phyloP scores from a whole-genome alignment of 345 rosid genomes.

The Crucihimalaya himalaica region DNA sequence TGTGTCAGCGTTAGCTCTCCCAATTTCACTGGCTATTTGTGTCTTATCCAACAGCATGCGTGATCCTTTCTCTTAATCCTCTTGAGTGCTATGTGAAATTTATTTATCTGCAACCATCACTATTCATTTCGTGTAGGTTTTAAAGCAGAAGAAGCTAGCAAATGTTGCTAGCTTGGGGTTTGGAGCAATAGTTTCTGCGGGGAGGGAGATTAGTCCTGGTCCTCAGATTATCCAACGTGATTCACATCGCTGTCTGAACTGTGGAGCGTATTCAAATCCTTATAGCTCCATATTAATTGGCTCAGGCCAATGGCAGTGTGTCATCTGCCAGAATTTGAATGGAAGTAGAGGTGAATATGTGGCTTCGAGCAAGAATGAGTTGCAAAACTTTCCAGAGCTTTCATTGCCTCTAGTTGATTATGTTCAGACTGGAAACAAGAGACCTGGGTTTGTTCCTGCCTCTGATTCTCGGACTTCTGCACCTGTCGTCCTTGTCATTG shows the following conservation, averaged over 20 bases:
- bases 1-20: neutral
- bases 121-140: constrained; percentile 49
- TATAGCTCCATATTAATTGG: constrained; percentile 80
- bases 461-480: constrained; percentile 87
- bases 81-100: constrained; percentile 4
- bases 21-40: neutral
- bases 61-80: neutral
- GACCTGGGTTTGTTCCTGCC: constrained; percentile 84
- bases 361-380: constrained; percentile 74
- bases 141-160: constrained; percentile 85
- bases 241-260: constrained; percentile 84
- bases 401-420: constrained; percentile 79
- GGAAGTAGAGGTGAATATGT: constrained; percentile 88
- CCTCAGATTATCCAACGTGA: constrained; percentile 82
- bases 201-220: constrained; percentile 76
- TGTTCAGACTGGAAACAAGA: constrained; percentile 82
- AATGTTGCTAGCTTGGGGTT: constrained; percentile 90
- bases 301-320: constrained; percentile 98
- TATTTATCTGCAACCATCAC: neutral
- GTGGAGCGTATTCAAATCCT: constrained; percentile 92
- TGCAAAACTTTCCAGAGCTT: constrained; percentile 71
- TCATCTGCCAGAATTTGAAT: constrained; percentile 70
- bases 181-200: constrained; percentile 90
- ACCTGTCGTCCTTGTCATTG: constrained; percentile 86
- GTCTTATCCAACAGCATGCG: constrained; percentile 1